Conservation (phyloP, 1,284 basidiomycete genomes). For the Cutaneotrichosporon cutaneum region DNA sequence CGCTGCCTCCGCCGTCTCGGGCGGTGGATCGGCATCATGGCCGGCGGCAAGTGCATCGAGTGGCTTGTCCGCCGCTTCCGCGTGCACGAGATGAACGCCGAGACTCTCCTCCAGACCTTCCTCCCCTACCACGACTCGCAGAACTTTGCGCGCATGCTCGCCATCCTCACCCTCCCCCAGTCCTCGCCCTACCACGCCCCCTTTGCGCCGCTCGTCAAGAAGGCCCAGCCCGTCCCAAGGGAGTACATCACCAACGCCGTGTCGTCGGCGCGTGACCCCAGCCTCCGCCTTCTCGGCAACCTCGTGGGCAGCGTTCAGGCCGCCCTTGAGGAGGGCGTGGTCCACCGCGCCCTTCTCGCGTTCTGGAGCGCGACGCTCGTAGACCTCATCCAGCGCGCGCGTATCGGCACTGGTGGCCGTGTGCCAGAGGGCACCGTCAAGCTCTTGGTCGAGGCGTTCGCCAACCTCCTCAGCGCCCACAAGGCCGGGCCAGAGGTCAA, state of each 20-base stretch:
- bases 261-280: conserved; percentile 59
- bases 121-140: conserved; percentile 93
- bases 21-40: conserved; percentile 75
- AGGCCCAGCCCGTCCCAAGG: conserved; percentile 69
- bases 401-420: conserved; percentile 32
- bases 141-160: conserved; percentile 90
- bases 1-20: conserved; percentile 71
- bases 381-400: conserved; percentile 66
- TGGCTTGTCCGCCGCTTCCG: conserved; percentile 92
- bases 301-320: conserved; percentile 44
- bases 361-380: conserved; percentile 82
- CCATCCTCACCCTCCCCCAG: conserved; percentile 70
- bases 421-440: conserved; percentile 46
- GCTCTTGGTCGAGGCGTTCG: conserved; percentile 50
- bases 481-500: conserved; percentile 45
- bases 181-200: conserved; percentile 53
- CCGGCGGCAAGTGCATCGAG: conserved; percentile 84
- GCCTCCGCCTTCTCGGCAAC: conserved; percentile 62
- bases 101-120: conserved; percentile 76
- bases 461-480: conserved; percentile 34
- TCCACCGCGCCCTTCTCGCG: conserved; percentile 72
- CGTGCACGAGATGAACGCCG: conserved; percentile 89
- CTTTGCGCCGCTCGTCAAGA: conserved; percentile 71
- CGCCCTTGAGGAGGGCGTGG: conserved; percentile 59
- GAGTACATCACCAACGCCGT: conserved; percentile 68